phyloP scores from a whole-genome alignment of 2,329 filamentous ascomycete species.

The Fusarium humuli region DNA sequence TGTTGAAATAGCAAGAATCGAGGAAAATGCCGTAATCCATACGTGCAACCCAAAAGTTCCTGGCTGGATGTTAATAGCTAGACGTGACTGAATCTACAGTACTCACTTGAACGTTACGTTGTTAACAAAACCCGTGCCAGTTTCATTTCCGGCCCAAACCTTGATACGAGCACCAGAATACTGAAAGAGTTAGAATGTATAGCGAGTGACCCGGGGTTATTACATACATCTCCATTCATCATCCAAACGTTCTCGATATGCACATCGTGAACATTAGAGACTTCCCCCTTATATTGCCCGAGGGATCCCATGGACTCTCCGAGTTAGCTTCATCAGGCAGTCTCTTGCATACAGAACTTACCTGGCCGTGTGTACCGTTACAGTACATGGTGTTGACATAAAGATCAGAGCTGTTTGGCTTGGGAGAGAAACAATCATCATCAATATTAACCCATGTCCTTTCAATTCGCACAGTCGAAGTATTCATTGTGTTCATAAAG shows the following conservation, averaged over 20 bases:
- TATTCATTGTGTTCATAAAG: constrained; percentile 43
- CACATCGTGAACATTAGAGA: constrained; percentile 42
- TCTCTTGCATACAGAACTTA: not conserved
- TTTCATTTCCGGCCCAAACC: constrained; percentile 41
- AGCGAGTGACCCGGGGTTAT: not conserved
- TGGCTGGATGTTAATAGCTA: not conserved
- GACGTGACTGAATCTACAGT: not conserved
- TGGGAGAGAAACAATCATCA: constrained; percentile 45
- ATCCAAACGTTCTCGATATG: constrained; percentile 46
- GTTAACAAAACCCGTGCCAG: constrained; percentile 43
- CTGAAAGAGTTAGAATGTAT: not conserved
- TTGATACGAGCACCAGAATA: constrained; percentile 41
- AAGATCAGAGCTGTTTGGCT: constrained; percentile 40
- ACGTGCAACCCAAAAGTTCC: constrained; percentile 43
- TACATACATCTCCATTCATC: constrained; percentile 36
- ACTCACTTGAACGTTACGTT: constrained; percentile 39
- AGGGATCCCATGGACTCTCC: constrained; percentile 43
- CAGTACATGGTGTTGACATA: constrained; percentile 44
- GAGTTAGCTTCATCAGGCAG: constrained; percentile 2
- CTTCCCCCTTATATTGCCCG: constrained; percentile 41
- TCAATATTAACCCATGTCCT: constrained; percentile 43
- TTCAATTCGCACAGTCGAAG: constrained; percentile 27
- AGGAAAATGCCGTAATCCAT: constrained; percentile 43
- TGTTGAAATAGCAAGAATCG: constrained; percentile 46
- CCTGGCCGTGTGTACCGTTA: constrained; percentile 28